These are phyloP conservation scores for Asterionellopsis glacialis DNA, from an alignment of 108 stramenopile species.

Conservation along the genomic window DNA sequence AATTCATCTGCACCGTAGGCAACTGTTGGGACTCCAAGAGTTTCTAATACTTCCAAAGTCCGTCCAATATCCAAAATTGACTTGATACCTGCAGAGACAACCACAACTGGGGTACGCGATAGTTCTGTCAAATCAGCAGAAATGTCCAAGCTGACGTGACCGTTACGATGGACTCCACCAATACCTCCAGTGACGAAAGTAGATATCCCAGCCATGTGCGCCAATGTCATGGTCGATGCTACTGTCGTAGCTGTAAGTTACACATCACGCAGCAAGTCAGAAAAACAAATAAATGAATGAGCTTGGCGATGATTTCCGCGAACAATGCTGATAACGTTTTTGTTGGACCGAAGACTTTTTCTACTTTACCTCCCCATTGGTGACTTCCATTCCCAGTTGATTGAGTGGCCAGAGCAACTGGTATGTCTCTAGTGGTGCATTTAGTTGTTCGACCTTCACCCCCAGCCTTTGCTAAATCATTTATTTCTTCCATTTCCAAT, in stretches of 20 bases:
- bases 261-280: neutral
- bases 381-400: neutral
- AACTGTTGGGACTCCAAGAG: slow-evolving; percentile 86
- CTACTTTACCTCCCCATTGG: slow-evolving; percentile 42
- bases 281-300: neutral
- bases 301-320: neutral
- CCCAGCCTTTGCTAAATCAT: slow-evolving; percentile 75
- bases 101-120: slow-evolving; percentile 86
- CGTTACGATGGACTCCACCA: slow-evolving; percentile 94
- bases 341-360: too few species aligned
- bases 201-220: slow-evolving; percentile 80
- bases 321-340: too few species aligned
- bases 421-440: slow-evolving; percentile 89
- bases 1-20: slow-evolving; percentile 82
- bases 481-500: slow-evolving; percentile 71
- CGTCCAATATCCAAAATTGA: slow-evolving; percentile 91
- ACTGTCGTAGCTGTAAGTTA: slow-evolving; percentile 83
- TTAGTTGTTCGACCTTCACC: slow-evolving; percentile 73
- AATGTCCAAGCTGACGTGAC: slow-evolving; percentile 80
- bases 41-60: slow-evolving; percentile 97
- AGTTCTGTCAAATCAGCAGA: slow-evolving; percentile 94
- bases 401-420: slow-evolving; percentile 27
- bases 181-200: slow-evolving; percentile 94
- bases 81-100: slow-evolving; percentile 97
- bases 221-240: slow-evolving; percentile 89